Evolutionary conservation across 495 filamentous ascomycete species (phyloP), one percentile per base, ranked within the genome.

Genomic region (Coniosporium apollinis): DNA sequence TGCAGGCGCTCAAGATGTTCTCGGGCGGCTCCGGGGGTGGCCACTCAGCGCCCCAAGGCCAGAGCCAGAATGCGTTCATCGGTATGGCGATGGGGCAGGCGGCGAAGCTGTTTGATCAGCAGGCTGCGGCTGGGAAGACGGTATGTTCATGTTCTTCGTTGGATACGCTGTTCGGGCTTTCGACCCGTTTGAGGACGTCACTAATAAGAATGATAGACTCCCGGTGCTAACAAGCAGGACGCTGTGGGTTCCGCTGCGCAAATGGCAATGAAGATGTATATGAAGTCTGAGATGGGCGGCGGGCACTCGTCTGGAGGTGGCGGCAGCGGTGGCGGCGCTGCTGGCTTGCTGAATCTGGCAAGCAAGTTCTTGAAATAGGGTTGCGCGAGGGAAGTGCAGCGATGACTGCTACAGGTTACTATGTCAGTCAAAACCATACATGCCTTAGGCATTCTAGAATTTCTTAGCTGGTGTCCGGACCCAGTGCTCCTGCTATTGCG

Each of bases 1-100:
- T 79, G 64, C 69, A 79, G 57, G 75, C 75, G 5, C 39, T 80
- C 45, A 79, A 79, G 62, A 68, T 71, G 66, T 79, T 77, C 36
- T 63, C 58, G 2, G 50, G 54, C 5, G 60, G 64, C 7, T 3
- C 26, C 30, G 13, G 32, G 21, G 3, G 30, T 14, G 17, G 49
- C 50, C 7, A 43, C 32, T n/a, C n/a, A n/a, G n/a, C n/a, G n/a
- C n/a, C n/a, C 4, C 38, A 46, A 29, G 55, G 52, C 13, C 56
- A 49, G 0, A 51, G 48, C 1, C 64, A 77, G 61, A 75, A 67
- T 48, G 52, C 65, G 47, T 70, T 79, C 38, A 66, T 80, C 46
- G 73, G 72, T 3, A 50, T 77, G 54, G 75, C 75, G 0, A 80
- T 80, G 75, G 64, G 58, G 5, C 66, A 80, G 65, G 75, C 75